Base-by-base conservation (phyloP, 805 yeast genomes). In the Monosporozyma yasuniensis region DNA sequence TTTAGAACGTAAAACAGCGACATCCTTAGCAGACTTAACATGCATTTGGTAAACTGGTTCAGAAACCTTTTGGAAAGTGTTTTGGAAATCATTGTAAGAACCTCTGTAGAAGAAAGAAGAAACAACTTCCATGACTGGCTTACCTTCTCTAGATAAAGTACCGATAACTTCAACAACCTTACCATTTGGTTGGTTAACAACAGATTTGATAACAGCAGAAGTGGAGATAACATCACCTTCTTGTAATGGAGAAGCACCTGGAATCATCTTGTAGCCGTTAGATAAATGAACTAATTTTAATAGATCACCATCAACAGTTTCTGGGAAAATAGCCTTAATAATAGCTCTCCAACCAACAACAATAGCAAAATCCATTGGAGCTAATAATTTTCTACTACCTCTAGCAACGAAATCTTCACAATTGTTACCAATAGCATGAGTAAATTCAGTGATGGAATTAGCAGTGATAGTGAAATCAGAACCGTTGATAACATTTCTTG, bases 361-460 rank as follows among this genome's bases (percentile, higher is more conserved):
- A 68, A 93, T 93, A 46, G 99, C 98, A 66, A 90, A 93, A 75
- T 93, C 99, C 98, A 93, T 91, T 63, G 99, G 99, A 46, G 98
- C 99, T 60, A 81, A 75, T 52, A 87, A 83, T 55, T 78, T 79
- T 69, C 87, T 84, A 56, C 90, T 93, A 47, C 87, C 79, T 74
- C 96, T 82, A 52, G 84, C 78, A 59, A 90, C 96, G 61, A 89
- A 93, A 54, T 95, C 96, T 73, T 93, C 98, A 70, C 96, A 89
- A 58, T 85, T 84, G 79, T 93, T 93, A 59, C 97, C 97, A 66
- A 93, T 87, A 53, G 97, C 97, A 61, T 90, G 96, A 32, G 96
- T 90, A 68, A 93, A 88, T 69, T 90, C 96, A 54, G 89, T 78
- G 66, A 93, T 86, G 56, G 81, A 87, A 68, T 83, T 77, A 47